Base-by-base conservation (phyloP, 2,329 filamentous ascomycete species). In the Hymenoscyphus repandus region DNA sequence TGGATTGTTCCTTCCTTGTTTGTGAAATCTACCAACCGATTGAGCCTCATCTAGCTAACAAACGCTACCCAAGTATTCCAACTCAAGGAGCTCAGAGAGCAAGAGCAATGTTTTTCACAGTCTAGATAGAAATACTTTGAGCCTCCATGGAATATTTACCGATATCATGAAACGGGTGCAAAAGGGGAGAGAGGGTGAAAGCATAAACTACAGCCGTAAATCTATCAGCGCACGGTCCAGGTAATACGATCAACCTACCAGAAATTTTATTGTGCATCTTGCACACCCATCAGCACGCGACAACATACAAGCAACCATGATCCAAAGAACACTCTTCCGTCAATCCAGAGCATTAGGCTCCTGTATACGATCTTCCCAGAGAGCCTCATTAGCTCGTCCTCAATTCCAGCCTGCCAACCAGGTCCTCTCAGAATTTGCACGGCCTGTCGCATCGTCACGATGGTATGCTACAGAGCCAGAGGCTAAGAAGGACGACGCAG, bases 301-400 rank as follows among this genome's bases (percentile, higher is more conserved):
- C 52, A 47, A 39, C 27, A 54, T 37, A 51, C 44, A 50, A 38
- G 13, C 62, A 60, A 68, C 56, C 51, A 74, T 78, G 72, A 70
- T 78, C 55, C 74, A 76, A 67, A 72, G 74, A 67, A 70, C 72
- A 56, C 58, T 77, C 53, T 62, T 77, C 56, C 69, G 76, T 54
- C 73, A 74, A 59, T 74, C 70, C 55, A 69, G 70, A 62, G 68
- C 70, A 46, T 61, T 69, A 58, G 67, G 64, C 66, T 65, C 70
- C 49, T 58, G 66, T 47, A 61, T 64, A 53, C 54, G 59, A 45
- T 52, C 58, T 39, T 49, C 57, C 12, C 47, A 62, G 27, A 52
- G 58, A 31, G 57, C 37, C 15, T 61, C 47, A 42, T 52, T 55
- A 58, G 59, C 47, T 51, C 54, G 62, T 62, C 65, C 64, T 58